These are phyloP conservation scores for Blastomyces silverae DNA, from an alignment of 2,329 filamentous ascomycete genomes.

Conservation along the genomic window DNA sequence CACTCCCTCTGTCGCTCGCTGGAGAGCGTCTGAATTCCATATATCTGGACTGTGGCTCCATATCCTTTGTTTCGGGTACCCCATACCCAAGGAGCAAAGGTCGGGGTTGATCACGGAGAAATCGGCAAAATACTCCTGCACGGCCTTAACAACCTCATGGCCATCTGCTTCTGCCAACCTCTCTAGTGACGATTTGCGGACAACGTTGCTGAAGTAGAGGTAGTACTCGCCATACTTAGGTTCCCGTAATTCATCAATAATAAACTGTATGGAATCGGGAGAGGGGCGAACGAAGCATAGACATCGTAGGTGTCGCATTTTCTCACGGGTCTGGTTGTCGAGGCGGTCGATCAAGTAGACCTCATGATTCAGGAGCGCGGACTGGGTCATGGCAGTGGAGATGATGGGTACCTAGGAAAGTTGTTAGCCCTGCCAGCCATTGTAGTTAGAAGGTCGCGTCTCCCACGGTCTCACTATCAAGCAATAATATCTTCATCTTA, in stretches of 20 bases:
- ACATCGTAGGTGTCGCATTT: slow-evolving; percentile 95
- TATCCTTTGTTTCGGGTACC: slow-evolving; percentile 64
- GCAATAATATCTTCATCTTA: slow-evolving; percentile 96
- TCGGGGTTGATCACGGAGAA: slow-evolving; percentile 94
- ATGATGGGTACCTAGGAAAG: slow-evolving; percentile 66
- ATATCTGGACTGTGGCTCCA: slow-evolving; percentile 76
- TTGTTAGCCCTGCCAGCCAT: slow-evolving; percentile 25
- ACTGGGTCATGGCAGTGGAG: slow-evolving; percentile 93
- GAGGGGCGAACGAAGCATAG: slow-evolving; percentile 90
- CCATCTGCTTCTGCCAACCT: slow-evolving; percentile 93
- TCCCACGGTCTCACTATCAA: slow-evolving; percentile 83
- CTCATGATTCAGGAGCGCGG: slow-evolving; percentile 87
- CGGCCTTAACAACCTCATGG: slow-evolving; percentile 87
- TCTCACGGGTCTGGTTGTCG: slow-evolving; percentile 83
- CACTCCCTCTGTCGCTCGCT: slow-evolving; percentile 78
- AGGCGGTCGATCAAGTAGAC: slow-evolving; percentile 96
- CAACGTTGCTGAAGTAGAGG: slow-evolving; percentile 94
- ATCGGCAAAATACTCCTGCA: slow-evolving; percentile 96
- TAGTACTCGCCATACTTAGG: slow-evolving; percentile 98
- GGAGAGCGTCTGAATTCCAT: slow-evolving; percentile 85
- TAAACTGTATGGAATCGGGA: slow-evolving; percentile 80
- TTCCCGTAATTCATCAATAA: slow-evolving; percentile 92
- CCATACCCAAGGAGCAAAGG: slow-evolving; percentile 72
- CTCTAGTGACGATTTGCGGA: slow-evolving; percentile 93
- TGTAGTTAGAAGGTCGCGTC: slow-evolving; percentile 31